Evolutionary conservation across 192 early-diverging fungal species (phyloP).

Genomic region (Coemansia interrupta): DNA sequence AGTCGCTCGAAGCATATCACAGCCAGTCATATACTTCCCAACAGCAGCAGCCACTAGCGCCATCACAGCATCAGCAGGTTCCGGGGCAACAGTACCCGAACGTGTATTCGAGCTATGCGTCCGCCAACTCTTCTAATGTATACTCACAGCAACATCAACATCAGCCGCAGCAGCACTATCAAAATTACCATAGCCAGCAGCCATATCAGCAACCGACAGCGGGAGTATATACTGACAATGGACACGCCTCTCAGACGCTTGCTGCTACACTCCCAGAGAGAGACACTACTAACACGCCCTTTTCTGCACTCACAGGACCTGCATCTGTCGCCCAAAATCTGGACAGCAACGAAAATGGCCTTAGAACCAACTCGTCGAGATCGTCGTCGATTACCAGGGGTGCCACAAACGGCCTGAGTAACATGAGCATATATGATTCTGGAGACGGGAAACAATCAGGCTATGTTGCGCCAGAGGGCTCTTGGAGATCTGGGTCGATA

Average conservation of each 20-base stretch:
- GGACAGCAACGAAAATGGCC: too few species aligned
- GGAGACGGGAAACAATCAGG: not conserved
- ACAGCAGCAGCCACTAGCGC: constrained; percentile 7
- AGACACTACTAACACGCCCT: too few species aligned
- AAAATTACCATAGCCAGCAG: not conserved
- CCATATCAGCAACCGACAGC: constrained; percentile 11
- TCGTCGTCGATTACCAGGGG: constrained; percentile 36
- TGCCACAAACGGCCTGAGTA: constrained; percentile 27
- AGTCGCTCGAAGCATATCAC: constrained; percentile 40
- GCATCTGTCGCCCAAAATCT: too few species aligned
- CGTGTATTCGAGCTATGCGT: not conserved
- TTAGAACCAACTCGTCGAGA: constrained; percentile 4
- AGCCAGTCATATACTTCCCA: constrained; percentile 16
- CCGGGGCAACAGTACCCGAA: not conserved
- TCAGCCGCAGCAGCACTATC: constrained; percentile 21
- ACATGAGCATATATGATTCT: constrained; percentile 10
- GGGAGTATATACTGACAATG: not conserved
- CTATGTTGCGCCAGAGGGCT: not conserved
- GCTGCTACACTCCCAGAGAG: too few species aligned
- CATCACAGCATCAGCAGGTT: not conserved
- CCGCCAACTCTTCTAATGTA: not conserved
- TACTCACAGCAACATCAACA: constrained; percentile 14
- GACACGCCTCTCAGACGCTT: too few species aligned
- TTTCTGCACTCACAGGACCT: too few species aligned
- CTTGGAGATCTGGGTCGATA: constrained; percentile 8